Evolutionary conservation across 2,329 filamentous ascomycete genomes (phyloP).

Genomic region (Helicocarpus griseus): DNA sequence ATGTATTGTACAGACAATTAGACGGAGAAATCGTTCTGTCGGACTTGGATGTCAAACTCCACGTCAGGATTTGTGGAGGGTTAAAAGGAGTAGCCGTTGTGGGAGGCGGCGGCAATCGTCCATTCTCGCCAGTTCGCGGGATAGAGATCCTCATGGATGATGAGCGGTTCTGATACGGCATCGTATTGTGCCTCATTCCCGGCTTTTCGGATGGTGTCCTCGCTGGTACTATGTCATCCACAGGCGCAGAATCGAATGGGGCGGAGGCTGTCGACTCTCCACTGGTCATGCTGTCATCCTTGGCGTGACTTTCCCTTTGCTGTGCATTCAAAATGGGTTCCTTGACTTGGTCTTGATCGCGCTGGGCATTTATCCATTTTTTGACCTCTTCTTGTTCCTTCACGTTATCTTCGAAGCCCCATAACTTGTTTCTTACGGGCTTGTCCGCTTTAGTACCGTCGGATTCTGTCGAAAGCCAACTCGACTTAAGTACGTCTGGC

Average conservation of each 20-base stretch:
- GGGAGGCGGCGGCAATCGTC: neutral
- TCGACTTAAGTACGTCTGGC: neutral
- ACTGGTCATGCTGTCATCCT: neutral
- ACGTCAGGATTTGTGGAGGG: neutral
- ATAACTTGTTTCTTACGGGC: neutral
- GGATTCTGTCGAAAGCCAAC: neutral
- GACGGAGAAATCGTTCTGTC: neutral
- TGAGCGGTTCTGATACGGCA: conserved; percentile 27
- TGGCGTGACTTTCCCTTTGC: neutral
- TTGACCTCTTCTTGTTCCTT: neutral
- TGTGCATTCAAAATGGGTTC: neutral
- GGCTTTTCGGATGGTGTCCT: too few relatives aligned
- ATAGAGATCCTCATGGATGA: conserved; percentile 2
- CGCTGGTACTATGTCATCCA: too few relatives aligned
- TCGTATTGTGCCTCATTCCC: neutral
- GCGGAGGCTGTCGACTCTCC: neutral
- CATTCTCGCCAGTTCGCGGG: conserved; percentile 1
- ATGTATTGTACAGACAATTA: neutral
- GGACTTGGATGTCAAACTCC: neutral
- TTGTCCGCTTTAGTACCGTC: neutral
- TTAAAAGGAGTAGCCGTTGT: neutral
- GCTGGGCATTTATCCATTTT: neutral
- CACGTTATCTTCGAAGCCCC: neutral
- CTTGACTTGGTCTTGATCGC: neutral
- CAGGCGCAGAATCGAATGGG: neutral